These are phyloP conservation scores for Talaromyces marneffei DNA, from an alignment of 2,329 filamentous ascomycete species.

Conservation along the genomic window DNA sequence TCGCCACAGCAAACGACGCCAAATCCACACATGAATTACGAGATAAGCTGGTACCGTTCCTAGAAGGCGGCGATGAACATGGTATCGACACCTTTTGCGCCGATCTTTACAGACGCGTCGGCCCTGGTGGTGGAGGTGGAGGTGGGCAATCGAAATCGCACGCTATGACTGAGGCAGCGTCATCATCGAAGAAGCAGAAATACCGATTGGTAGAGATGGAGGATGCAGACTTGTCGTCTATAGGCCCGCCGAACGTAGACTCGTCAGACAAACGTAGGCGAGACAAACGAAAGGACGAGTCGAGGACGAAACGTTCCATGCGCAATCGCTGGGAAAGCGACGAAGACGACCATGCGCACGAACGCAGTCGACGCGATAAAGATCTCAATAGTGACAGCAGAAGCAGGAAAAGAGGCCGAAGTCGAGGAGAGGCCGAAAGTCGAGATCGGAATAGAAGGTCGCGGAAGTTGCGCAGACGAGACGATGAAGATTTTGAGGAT, in stretches of 20 bases:
- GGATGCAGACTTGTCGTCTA: constrained; percentile 33
- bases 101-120: constrained; percentile 38
- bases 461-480: constrained; percentile 48
- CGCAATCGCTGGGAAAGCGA: constrained; percentile 15
- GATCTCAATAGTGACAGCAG: constrained; percentile 26
- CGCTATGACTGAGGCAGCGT: background rate
- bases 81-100: constrained; percentile 45
- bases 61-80: constrained; percentile 42
- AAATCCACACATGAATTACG: constrained; percentile 45
- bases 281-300: constrained; percentile 21
- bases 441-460: constrained; percentile 42
- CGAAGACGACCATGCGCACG: constrained; percentile 13
- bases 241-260: constrained; percentile 28
- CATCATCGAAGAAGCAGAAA: constrained; percentile 40
- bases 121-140: constrained; percentile 13
- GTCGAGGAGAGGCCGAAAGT: constrained; percentile 27
- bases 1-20: constrained; percentile 48
- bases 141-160: background rate
- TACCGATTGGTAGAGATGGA: constrained; percentile 53
- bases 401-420: constrained; percentile 32
- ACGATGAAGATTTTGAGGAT: constrained; percentile 63
- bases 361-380: constrained; percentile 25
- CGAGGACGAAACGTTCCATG: constrained; percentile 12
- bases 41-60: constrained; percentile 48
- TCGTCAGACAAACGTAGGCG: constrained; percentile 30